Evolutionary conservation across 1,139 yeast species (phyloP), one percentile per base, ranked within the genome.

Genomic region (Spathaspora sp.): DNA sequence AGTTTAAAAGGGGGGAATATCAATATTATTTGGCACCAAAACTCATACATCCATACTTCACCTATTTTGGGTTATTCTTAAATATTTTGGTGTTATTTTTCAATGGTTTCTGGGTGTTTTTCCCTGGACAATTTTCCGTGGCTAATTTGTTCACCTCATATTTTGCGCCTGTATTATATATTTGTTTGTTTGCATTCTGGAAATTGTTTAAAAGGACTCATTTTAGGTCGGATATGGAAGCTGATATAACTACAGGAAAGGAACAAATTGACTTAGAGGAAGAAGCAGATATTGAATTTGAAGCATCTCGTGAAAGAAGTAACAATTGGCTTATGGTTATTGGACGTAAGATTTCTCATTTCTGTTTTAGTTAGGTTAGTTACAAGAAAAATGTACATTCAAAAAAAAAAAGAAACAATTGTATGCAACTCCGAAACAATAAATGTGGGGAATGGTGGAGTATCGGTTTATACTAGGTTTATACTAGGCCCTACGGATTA

Each of bases 51-150:
- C 74, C 73, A 36, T 65, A 57, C 51, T 55, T 66, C 59, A 59
- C 71, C 5, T 68, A 69, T 54, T 64, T 69, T 47, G 74, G 66
- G 6, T 54, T 53, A 13, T 54, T 59, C 37, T 49, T 71, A 44
- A 64, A 58, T 45, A 31, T 52, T 2, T 18, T 63, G 33, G 65
- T 70, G 18, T 56, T 70, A 38, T 55, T 70, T 40, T 71, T 69
- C 60, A 70, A 70, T 47, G 76, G 76, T 5, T 71, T 70, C 56
- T 67, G 73, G 74, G 57, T 70, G 8, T 71, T 72, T 46, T 70
- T 72, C 64, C 75, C 75, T 0, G 70, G 71, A 13, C 57, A 66
- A 41, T 66, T 68, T 43, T 50, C 66, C 2, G 73, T 61, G 25
- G 64, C 72, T 7, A 62, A 68, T 53, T 60, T 70, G 44, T 70